Conservation (phyloP, 352 stramenopile genomes). For the Pythium rishiriense region DNA sequence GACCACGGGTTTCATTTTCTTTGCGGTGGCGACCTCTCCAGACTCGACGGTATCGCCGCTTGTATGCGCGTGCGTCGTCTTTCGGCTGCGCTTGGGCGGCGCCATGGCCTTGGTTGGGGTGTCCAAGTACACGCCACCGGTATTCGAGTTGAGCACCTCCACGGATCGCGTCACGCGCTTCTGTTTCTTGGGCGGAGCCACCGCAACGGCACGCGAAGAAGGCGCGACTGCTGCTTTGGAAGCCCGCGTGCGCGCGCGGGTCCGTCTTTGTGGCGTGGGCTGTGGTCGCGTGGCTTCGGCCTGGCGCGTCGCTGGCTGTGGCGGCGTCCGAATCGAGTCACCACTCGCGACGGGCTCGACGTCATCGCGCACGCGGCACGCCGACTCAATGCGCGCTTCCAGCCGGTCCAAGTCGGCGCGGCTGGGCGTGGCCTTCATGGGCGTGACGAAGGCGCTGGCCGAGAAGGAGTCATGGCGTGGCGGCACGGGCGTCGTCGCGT, state of each 20-base stretch:
- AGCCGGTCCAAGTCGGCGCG: constrained; percentile 12
- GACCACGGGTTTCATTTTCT: not conserved
- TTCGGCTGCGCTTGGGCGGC: constrained; percentile 46
- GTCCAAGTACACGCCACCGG: constrained; percentile 38
- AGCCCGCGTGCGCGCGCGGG: constrained; percentile 1
- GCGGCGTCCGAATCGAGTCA: not conserved
- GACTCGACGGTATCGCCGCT: not conserved
- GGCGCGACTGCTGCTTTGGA: not conserved
- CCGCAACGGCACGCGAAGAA: not conserved
- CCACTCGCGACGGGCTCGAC: not conserved
- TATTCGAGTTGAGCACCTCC: constrained; percentile 31
- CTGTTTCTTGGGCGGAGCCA: constrained; percentile 6
- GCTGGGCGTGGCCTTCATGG: not conserved
- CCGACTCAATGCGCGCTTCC: constrained; percentile 15
- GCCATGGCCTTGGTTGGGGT: constrained; percentile 40
- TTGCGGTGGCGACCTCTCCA: constrained; percentile 1
- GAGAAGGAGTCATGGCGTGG: not conserved
- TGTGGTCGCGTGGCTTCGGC: not conserved
- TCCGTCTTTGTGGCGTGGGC: not conserved
- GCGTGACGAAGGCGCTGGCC: not conserved
- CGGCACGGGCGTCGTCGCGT: not conserved
- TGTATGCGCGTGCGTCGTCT: constrained; percentile 1
- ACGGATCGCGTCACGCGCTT: constrained; percentile 44
- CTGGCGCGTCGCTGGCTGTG: not conserved
- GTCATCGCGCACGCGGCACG: constrained; percentile 15